A percentile compares a stretch with the other conserved stretches of the same genome.
Conservation (phyloP, 2,329 filamentous ascomycete species). For the Ophiostoma triangulosporum region DNA sequence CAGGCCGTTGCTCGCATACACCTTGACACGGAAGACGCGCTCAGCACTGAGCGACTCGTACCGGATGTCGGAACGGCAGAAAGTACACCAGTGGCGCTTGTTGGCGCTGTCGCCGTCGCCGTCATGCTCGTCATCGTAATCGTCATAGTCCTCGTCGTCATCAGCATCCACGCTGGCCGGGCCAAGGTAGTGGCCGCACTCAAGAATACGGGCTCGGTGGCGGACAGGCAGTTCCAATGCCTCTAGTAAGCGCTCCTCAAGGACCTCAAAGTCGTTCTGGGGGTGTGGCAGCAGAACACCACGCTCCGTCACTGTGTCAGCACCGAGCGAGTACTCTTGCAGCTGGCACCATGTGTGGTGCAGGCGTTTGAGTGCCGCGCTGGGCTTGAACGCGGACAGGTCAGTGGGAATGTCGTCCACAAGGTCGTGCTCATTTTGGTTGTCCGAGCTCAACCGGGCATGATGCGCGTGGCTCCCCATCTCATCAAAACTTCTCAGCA, state of each 20-base stretch:
- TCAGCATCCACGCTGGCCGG: conserved; percentile 37
- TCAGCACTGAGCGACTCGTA: conserved; percentile 38
- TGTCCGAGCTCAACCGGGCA: neutral
- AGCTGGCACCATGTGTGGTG: conserved; percentile 53
- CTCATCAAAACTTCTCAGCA: conserved; percentile 31
- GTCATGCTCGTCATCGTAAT: conserved; percentile 29
- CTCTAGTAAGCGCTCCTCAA: conserved; percentile 66
- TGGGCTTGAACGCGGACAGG: conserved; percentile 21
- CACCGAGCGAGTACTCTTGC: conserved; percentile 45
- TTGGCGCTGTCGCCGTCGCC: conserved; percentile 22
- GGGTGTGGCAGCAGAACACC: conserved; percentile 67
- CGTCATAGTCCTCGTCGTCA: conserved; percentile 29
- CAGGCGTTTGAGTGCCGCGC: conserved; percentile 34
- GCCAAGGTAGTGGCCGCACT: conserved; percentile 64
- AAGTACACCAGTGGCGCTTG: conserved; percentile 41
- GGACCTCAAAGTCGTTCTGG: conserved; percentile 63
- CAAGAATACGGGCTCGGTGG: conserved; percentile 53
- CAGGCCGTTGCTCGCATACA: conserved; percentile 88
- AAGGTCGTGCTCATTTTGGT: neutral
- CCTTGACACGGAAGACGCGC: conserved; percentile 63
- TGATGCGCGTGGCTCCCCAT: conserved; percentile 14
- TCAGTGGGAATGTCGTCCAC: neutral
- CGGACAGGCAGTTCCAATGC: conserved; percentile 55
- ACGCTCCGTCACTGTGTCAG: conserved; percentile 59
- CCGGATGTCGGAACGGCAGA: conserved; percentile 40